Conservation (phyloP, 805 yeast genomes). For the Suhomyces vadensis region DNA sequence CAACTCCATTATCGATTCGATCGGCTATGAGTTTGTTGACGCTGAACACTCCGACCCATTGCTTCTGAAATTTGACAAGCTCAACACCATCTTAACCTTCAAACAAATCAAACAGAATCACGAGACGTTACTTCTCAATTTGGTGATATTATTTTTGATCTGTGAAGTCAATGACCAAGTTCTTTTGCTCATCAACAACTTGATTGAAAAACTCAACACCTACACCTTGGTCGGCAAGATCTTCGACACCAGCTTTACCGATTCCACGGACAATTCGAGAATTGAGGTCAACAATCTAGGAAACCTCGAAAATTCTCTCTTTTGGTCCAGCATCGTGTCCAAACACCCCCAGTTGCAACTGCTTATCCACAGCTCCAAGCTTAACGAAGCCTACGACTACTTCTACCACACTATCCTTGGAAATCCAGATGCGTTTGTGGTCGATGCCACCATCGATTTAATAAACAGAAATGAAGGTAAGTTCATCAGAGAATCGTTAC, state of each 20-base stretch:
- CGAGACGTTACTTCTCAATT: conserved; percentile 28
- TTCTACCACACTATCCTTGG: conserved; percentile 20
- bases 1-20: conserved; percentile 20
- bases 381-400: conserved; percentile 30
- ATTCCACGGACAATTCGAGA: conserved; percentile 11
- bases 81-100: conserved; percentile 25
- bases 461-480: conserved; percentile 34
- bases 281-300: conserved; percentile 16
- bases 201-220: conserved; percentile 24
- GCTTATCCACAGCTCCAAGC: conserved; percentile 18
- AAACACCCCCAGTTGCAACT: conserved; percentile 18
- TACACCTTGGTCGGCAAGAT: conserved; percentile 26
- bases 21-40: conserved; percentile 8
- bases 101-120: conserved; percentile 31
- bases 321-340: conserved; percentile 30
- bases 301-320: conserved; percentile 28
- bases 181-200: conserved; percentile 23
- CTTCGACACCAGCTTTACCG: conserved; percentile 28
- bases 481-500: conserved; percentile 44
- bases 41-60: conserved; percentile 4
- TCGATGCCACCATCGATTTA: conserved; percentile 34
- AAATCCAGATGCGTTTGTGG: conserved; percentile 31
- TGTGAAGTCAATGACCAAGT: conserved; percentile 34
- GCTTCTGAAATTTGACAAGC: conserved; percentile 24
- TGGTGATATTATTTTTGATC: conserved; percentile 31